A percentile compares a stretch with the other conserved stretches of the same genome.
Evolutionary conservation across 495 filamentous ascomycete species (phyloP).

Genomic region (Halenospora varia): DNA sequence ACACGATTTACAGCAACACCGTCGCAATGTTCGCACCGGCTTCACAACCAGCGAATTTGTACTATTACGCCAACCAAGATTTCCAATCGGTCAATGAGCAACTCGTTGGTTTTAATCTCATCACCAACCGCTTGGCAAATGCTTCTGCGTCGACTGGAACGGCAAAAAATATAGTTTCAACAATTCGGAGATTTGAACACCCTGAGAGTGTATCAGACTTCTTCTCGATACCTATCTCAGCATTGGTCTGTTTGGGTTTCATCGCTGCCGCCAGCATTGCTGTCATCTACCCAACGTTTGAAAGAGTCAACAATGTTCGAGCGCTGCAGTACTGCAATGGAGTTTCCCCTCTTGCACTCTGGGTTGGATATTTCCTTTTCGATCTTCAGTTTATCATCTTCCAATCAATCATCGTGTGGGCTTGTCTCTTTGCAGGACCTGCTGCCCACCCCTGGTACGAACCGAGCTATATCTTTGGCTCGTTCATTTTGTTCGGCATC

Average conservation of each 20-base stretch:
- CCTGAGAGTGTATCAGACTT: conserved; percentile 4
- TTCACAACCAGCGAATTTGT: conserved; percentile 11
- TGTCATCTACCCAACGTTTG: conserved; percentile 20
- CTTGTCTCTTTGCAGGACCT: conserved; percentile 11
- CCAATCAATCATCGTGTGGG: conserved; percentile 20
- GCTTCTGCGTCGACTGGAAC: conserved; percentile 3
- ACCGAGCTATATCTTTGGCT: conserved; percentile 11
- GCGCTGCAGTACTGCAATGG: conserved; percentile 23
- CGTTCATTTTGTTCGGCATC: conserved; percentile 22
- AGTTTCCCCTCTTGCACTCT: conserved; percentile 19
- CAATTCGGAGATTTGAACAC: conserved; percentile 6
- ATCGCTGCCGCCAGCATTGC: conserved; percentile 12
- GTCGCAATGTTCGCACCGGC: conserved; percentile 19
- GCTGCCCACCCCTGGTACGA: conserved; percentile 13
- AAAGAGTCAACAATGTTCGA: conserved; percentile 19
- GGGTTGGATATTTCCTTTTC: conserved; percentile 21
- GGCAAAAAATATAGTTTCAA: neutral
- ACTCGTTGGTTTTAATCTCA: conserved; percentile 4
- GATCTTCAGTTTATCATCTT: conserved; percentile 22
- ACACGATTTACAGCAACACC: no score
- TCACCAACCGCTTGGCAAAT: conserved; percentile 18
- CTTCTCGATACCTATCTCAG: conserved; percentile 5
- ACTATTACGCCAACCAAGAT: conserved; percentile 1
- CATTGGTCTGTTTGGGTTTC: conserved; percentile 14
- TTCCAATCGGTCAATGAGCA: neutral